phyloP scores from a whole-genome alignment of 768 basidiomycete genomes.

The Chalciporus piperatus region DNA sequence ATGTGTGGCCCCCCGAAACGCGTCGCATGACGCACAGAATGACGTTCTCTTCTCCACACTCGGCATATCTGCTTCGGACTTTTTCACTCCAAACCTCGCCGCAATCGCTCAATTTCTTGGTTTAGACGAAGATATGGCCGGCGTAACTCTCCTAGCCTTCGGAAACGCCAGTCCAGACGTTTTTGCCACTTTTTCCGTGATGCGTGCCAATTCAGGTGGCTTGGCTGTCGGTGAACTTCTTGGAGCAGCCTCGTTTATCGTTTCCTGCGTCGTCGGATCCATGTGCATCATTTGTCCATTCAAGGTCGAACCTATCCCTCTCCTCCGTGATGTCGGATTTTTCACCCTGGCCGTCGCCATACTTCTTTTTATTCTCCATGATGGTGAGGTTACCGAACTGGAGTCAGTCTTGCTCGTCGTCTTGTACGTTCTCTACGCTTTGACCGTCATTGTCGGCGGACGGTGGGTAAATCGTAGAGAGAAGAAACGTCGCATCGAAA shows the following conservation, averaged over 20 bases:
- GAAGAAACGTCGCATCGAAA: constrained; percentile 44
- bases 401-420: constrained; percentile 72
- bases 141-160: constrained; percentile 95
- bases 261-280: constrained; percentile 94
- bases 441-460: constrained; percentile 67
- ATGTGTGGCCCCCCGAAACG: no score
- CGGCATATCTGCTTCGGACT: constrained; percentile 93
- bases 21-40: no score
- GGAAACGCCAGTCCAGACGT: constrained; percentile 97
- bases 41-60: constrained; percentile 96
- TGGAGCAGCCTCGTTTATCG: constrained; percentile 94
- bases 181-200: constrained; percentile 93
- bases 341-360: constrained; percentile 80
- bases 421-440: constrained; percentile 77
- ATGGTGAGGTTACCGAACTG: constrained; percentile 62
- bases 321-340: constrained; percentile 93
- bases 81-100: constrained; percentile 95
- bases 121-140: constrained; percentile 89
- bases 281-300: constrained; percentile 98
- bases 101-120: constrained; percentile 85
- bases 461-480: constrained; percentile 71
- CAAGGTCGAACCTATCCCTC: constrained; percentile 72
- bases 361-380: constrained; percentile 75
- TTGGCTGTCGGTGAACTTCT: constrained; percentile 93
- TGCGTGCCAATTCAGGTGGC: constrained; percentile 80